Evolutionary conservation across 192 early-diverging fungal species (phyloP).

Genomic region (Rhizophagus prolifer): DNA sequence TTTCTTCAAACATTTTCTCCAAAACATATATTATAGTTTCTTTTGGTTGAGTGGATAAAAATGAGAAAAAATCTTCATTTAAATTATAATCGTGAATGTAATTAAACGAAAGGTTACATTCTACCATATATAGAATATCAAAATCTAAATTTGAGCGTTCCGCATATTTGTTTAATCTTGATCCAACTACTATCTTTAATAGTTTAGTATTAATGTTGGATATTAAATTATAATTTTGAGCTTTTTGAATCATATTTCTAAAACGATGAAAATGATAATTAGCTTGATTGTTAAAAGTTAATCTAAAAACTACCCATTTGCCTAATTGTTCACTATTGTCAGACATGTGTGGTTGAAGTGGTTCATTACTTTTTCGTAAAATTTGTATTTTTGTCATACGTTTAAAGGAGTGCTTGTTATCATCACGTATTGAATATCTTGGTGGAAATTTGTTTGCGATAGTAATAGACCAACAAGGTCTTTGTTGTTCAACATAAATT

Average conservation of each 20-base stretch:
- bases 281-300: constrained; percentile 5
- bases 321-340: constrained; percentile 38
- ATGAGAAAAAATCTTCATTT: constrained; percentile 34
- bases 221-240: constrained; percentile 39
- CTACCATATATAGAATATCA: constrained; percentile 48
- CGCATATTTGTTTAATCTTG: neutral
- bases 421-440: constrained; percentile 38
- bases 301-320: constrained; percentile 44
- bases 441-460: constrained; percentile 44
- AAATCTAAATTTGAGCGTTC: constrained; percentile 32
- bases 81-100: constrained; percentile 48
- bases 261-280: neutral
- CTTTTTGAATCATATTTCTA: constrained; percentile 18
- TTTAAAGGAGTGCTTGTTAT: constrained; percentile 22
- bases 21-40: constrained; percentile 38
- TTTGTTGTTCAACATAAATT: constrained; percentile 26
- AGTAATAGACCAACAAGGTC: constrained; percentile 27
- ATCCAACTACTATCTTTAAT: neutral
- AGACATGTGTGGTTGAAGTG: constrained; percentile 32
- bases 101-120: constrained; percentile 41
- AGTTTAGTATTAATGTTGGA: neutral
- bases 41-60: constrained; percentile 28
- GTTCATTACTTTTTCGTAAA: neutral
- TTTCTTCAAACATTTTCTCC: constrained; percentile 29
- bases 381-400: constrained; percentile 36